Evolutionary conservation across 345 rosid genomes (phyloP).

Genomic region (Brassica juncea): DNA sequence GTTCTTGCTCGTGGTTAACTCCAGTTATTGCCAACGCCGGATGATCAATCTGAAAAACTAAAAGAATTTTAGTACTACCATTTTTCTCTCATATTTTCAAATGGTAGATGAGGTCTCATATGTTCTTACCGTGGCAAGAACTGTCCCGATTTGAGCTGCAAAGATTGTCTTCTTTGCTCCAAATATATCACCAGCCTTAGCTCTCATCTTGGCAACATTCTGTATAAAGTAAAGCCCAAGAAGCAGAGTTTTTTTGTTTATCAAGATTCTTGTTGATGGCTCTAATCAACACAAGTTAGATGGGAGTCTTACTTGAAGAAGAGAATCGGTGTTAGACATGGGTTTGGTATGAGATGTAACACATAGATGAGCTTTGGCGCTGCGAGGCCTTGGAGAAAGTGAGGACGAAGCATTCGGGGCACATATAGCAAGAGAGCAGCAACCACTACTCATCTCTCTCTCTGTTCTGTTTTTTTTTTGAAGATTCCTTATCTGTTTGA

Average conservation of each 20-base stretch:
- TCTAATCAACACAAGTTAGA: not conserved
- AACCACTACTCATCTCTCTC: slow-evolving; percentile 35
- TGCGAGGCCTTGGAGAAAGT: slow-evolving; percentile 33
- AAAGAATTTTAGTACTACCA: not conserved
- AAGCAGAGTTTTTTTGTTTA: not conserved
- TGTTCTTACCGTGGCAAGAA: slow-evolving; percentile 51
- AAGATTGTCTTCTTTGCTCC: slow-evolving; percentile 47
- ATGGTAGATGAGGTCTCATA: not conserved
- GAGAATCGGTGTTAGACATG: slow-evolving; percentile 11
- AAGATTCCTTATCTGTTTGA: slow-evolving; percentile 31
- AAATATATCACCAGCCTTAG: slow-evolving; percentile 17
- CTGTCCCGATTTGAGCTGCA: slow-evolving; percentile 58
- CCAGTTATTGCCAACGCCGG: slow-evolving; percentile 82
- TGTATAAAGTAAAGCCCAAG: slow-evolving; percentile 8
- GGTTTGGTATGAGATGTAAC: slow-evolving; percentile 37
- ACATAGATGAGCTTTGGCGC: slow-evolving; percentile 28
- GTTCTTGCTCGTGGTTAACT: slow-evolving; percentile 64
- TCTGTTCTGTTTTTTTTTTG: not conserved
- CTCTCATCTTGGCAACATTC: slow-evolving; percentile 37
- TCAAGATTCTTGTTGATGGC: not conserved
- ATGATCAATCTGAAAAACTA: slow-evolving; percentile 55
- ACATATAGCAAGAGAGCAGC: slow-evolving; percentile 42
- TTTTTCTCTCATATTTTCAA: not conserved
- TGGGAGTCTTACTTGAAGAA: slow-evolving; percentile 33
- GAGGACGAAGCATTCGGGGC: slow-evolving; percentile 44